phyloP scores from a whole-genome alignment of 441 rosid genomes.

The Pelargonium cotyledonis region DNA sequence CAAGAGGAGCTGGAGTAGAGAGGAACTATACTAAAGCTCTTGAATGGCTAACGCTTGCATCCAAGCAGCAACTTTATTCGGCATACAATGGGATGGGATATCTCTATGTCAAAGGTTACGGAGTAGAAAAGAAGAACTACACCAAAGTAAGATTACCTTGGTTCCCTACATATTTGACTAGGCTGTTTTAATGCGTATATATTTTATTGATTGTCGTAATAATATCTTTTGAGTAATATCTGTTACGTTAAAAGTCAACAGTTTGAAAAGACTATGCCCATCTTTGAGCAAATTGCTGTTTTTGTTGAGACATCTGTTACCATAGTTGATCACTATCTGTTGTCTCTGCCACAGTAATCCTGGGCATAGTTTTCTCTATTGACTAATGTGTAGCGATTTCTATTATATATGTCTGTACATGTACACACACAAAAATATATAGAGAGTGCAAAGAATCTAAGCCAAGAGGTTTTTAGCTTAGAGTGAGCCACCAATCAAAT shows the following conservation, averaged over 20 bases:
- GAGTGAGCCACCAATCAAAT: no score
- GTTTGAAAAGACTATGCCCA: neutral
- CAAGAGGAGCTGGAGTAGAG: constrained; percentile 96
- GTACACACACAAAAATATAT: no score
- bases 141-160: constrained; percentile 54
- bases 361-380: no score
- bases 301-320: neutral
- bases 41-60: constrained; percentile 84
- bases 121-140: constrained; percentile 86
- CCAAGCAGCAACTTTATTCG: constrained; percentile 66
- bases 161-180: neutral
- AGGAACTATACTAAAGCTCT: constrained; percentile 87
- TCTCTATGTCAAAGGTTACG: constrained; percentile 89
- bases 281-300: neutral
- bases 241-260: neutral
- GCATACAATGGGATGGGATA: constrained; percentile 95
- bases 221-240: no score
- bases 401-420: no score
- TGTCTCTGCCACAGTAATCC: neutral
- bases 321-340: neutral
- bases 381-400: no score
- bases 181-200: neutral
- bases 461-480: no score
- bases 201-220: neutral
- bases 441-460: no score